These are phyloP conservation scores for Blastomyces parvus DNA, from an alignment of 2,329 filamentous ascomycete species.

Conservation along the genomic window DNA sequence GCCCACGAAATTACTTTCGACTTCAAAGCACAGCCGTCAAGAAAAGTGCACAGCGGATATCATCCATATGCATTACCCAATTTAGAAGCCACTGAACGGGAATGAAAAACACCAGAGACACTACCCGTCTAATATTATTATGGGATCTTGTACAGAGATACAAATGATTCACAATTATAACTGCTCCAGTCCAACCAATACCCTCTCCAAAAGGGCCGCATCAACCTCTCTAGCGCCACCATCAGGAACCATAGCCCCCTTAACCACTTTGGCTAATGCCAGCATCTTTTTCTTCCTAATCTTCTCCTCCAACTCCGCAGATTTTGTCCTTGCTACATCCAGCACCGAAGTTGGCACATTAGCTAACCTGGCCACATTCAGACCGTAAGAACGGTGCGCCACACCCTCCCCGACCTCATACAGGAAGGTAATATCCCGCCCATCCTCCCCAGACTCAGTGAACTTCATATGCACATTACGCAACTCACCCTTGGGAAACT, in stretches of 20 bases:
- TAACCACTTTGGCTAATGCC: slow-evolving; percentile 25
- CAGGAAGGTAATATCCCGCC: slow-evolving; percentile 75
- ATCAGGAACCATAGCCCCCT: slow-evolving; percentile 19
- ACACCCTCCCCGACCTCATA: slow-evolving; percentile 89
- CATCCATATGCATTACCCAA: not conserved
- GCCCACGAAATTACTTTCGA: not conserved
- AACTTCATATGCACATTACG: slow-evolving; percentile 95
- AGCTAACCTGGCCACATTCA: slow-evolving; percentile 85
- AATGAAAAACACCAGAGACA: not conserved
- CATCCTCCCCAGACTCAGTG: slow-evolving; percentile 49
- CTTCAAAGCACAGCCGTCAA: not conserved
- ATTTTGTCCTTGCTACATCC: slow-evolving; percentile 70
- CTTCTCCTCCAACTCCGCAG: slow-evolving; percentile 65
- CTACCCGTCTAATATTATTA: not conserved
- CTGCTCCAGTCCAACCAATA: slow-evolving; percentile 38
- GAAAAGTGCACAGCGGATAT: not conserved
- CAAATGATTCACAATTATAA: slow-evolving; percentile 20
- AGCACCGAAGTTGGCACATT: slow-evolving; percentile 68
- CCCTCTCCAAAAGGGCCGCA: slow-evolving; percentile 27
- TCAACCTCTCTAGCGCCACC: slow-evolving; percentile 16
- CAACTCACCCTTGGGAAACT: slow-evolving; percentile 55
- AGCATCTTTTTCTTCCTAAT: slow-evolving; percentile 55
- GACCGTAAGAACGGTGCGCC: slow-evolving; percentile 83
- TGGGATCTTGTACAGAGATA: not conserved
- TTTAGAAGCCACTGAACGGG: not conserved